phyloP scores from a whole-genome alignment of 305 asterid species.

The Solanum hybrid region DNA sequence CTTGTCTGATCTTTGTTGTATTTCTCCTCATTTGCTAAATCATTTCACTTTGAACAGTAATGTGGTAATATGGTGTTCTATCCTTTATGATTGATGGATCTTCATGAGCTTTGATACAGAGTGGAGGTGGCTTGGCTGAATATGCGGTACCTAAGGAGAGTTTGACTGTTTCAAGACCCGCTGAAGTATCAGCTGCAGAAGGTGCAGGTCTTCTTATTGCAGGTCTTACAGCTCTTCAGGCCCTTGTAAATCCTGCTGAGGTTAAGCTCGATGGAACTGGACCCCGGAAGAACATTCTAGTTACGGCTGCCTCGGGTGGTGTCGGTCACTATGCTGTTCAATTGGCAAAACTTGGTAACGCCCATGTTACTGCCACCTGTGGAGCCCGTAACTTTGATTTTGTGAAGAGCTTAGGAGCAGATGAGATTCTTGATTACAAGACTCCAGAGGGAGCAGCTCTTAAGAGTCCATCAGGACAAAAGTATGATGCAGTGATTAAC shows the following conservation, averaged over 20 bases:
- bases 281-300: slow-evolving; percentile 43
- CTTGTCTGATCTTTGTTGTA: not conserved
- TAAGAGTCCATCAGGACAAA: slow-evolving; percentile 58
- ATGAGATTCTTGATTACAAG: slow-evolving; percentile 63
- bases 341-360: slow-evolving; percentile 63
- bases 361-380: slow-evolving; percentile 68
- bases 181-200: slow-evolving; percentile 49
- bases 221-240: slow-evolving; percentile 47
- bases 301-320: slow-evolving; percentile 66
- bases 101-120: not conserved
- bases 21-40: not conserved
- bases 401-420: slow-evolving; percentile 63
- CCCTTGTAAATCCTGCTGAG: slow-evolving; percentile 40
- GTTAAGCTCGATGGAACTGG: slow-evolving; percentile 42
- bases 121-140: slow-evolving; percentile 61
- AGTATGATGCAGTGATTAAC: slow-evolving; percentile 55
- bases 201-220: slow-evolving; percentile 52
- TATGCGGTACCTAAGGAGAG: slow-evolving; percentile 43
- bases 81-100: not conserved
- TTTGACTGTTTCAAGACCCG: slow-evolving; percentile 35
- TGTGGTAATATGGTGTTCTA: not conserved
- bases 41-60: not conserved
- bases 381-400: slow-evolving; percentile 57
- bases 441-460: slow-evolving; percentile 64
- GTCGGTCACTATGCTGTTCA: slow-evolving; percentile 75